Base-by-base conservation (phyloP, 352 stramenopile species). In the Phytophthora aleatoria region DNA sequence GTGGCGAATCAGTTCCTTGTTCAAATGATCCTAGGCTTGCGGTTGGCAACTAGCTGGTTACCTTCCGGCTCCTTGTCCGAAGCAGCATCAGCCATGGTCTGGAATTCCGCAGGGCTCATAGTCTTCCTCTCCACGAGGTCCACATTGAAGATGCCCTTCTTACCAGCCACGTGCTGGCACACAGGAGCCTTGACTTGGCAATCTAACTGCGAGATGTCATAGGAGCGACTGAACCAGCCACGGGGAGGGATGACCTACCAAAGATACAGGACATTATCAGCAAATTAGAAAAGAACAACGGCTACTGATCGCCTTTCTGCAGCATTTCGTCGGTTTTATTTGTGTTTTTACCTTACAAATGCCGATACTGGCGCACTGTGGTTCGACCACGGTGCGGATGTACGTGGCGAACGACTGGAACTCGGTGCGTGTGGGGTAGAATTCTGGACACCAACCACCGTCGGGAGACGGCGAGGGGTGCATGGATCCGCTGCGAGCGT, bases 111-210 rank as follows among this genome's bases (percentile, higher is more conserved):
- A 12, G 91, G 67, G 8, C 52, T 79, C 73, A 93, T 81, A 3
- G 72, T 85, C 68, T 92, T 92, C 53, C 76, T 77, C 63, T 97
- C 91, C 35, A 97, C 85, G 16, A 98, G 74, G 36, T 96, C 89
- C 44, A 98, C 83, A 72, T 92, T 90, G 72, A 94, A 98, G 24
- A 97, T 79, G 36, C 91, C 91, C 65, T 95, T 92, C 67, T 92
- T 94, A 36, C 92, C 90, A 13, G 88, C 89, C 9, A 97, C 86
- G 47, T 95, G 89, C 71, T 98, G 89, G 47, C 74, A 87, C 41
- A 97, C 79, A 38, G 86, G 88, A 24, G 71, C 64, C 5, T 71
- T 74, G n/a, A 96, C 81, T 43, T 73, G 36, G 36, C 71, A 80
- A 10, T 81, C 47, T 3, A 94, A 61, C 33, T 79, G 52, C 0